Conservation (phyloP, 805 yeast genomes). For the Allodekkera sacchari region DNA sequence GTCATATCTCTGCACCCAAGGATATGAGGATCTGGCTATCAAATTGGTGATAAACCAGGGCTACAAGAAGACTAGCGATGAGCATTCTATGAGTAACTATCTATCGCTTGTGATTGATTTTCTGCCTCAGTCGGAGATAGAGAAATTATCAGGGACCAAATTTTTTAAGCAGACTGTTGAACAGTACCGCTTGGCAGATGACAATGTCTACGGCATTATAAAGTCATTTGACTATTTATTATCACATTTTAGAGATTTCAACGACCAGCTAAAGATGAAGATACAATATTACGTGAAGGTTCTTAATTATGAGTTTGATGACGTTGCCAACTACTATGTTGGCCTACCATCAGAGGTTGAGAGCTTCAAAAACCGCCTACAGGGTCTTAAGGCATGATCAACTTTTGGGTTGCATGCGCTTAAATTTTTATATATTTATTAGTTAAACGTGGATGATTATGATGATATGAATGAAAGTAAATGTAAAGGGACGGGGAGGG, state of each 20-base stretch:
- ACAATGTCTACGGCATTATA: slow-evolving; percentile 28
- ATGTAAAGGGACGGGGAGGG: neutral
- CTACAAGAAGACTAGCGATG: slow-evolving; percentile 13
- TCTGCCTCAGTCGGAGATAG: slow-evolving; percentile 13
- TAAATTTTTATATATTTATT: too few relatives aligned
- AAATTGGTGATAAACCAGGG: slow-evolving; percentile 25
- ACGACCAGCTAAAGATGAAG: slow-evolving; percentile 12
- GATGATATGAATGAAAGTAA: too few relatives aligned
- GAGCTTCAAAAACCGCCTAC: slow-evolving; percentile 15
- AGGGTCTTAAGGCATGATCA: neutral
- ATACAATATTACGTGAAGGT: slow-evolving; percentile 21
- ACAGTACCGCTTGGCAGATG: slow-evolving; percentile 25
- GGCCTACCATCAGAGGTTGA: slow-evolving; percentile 23
- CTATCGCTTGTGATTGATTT: slow-evolving; percentile 24
- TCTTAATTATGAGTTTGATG: slow-evolving; percentile 26
- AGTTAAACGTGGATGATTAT: too few relatives aligned
- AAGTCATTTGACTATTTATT: slow-evolving; percentile 16
- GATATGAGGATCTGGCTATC: slow-evolving; percentile 13
- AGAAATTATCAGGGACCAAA: slow-evolving; percentile 12
- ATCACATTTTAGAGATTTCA: neutral
- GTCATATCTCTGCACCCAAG: slow-evolving; percentile 15
- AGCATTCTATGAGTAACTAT: slow-evolving; percentile 19
- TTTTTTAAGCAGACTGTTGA: slow-evolving; percentile 24
- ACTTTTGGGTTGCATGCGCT: too few relatives aligned
- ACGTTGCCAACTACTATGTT: slow-evolving; percentile 27